These are phyloP conservation scores for Sphaerobolus stellatus DNA, from an alignment of 1,284 basidiomycete species.

Conservation along the genomic window DNA sequence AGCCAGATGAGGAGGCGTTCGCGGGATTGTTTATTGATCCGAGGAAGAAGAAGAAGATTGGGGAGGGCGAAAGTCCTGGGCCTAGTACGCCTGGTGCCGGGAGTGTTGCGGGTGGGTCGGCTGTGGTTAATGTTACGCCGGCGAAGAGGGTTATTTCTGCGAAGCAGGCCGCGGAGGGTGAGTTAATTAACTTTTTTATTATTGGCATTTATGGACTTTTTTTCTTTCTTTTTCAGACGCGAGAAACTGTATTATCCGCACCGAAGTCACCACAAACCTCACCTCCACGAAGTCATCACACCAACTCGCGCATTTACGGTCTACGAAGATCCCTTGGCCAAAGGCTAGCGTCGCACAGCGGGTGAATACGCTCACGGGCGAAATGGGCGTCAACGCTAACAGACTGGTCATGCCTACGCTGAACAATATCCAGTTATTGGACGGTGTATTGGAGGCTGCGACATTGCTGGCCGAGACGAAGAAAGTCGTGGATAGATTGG, in stretches of 20 bases:
- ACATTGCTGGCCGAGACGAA: constrained; percentile 81
- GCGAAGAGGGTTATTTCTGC: constrained; percentile 45
- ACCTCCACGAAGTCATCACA: constrained; percentile 72
- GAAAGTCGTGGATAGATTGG: constrained; percentile 80
- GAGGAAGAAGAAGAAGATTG: constrained; percentile 54
- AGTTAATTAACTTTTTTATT: constrained; percentile 16
- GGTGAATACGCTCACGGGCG: constrained; percentile 70
- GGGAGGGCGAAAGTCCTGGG: too few relatives aligned
- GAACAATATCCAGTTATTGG: constrained; percentile 71
- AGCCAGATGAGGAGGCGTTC: constrained; percentile 58
- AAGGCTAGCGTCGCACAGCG: constrained; percentile 73
- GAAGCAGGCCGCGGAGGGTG: constrained; percentile 61
- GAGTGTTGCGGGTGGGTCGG: constrained; percentile 18
- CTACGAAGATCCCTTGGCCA: constrained; percentile 76
- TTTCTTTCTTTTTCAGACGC: constrained; percentile 48
- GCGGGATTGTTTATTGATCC: constrained; percentile 34
- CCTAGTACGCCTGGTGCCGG: constrained; percentile 29
- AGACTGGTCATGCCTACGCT: constrained; percentile 90
- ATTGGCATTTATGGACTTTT: not conserved
- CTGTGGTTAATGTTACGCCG: too few relatives aligned
- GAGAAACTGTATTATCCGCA: constrained; percentile 72
- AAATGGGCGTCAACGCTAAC: constrained; percentile 71
- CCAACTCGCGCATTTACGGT: constrained; percentile 75
- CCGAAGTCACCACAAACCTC: constrained; percentile 54
- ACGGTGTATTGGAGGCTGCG: constrained; percentile 70